A percentile compares a stretch with the other conserved stretches of the same genome.
These are phyloP conservation scores for Cytospora mali DNA, from an alignment of 2,329 filamentous ascomycete species.

Conservation along the genomic window DNA sequence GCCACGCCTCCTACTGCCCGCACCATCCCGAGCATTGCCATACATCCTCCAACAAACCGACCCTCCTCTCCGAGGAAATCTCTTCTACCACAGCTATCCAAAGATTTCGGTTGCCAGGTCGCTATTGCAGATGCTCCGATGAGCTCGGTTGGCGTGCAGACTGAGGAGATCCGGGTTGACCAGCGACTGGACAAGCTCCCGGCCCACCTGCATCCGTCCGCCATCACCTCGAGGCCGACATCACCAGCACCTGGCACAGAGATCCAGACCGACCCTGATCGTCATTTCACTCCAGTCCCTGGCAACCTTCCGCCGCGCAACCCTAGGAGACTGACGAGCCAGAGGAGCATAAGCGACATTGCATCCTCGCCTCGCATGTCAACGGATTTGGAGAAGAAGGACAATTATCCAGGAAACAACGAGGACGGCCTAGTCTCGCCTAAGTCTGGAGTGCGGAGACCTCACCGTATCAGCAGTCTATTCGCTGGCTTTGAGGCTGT, in stretches of 20 bases:
- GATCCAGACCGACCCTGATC: constrained; percentile 37
- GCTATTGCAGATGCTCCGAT: constrained; percentile 55
- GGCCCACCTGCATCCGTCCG: constrained; percentile 76
- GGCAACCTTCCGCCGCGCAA: constrained; percentile 61
- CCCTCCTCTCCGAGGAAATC: constrained; percentile 78
- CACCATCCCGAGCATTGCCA: constrained; percentile 81
- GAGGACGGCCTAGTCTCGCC: constrained; percentile 75
- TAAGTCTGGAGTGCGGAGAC: constrained; percentile 64
- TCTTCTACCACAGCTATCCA: constrained; percentile 77
- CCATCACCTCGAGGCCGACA: constrained; percentile 64
- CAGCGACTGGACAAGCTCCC: constrained; percentile 75
- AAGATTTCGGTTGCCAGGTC: constrained; percentile 83
- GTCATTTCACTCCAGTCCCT: constrained; percentile 54
- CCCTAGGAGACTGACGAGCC: constrained; percentile 56
- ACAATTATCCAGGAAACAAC: constrained; percentile 77
- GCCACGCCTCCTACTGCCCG: constrained; percentile 44
- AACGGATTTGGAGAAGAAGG: constrained; percentile 49
- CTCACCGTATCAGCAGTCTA: constrained; percentile 79
- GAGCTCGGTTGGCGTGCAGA: constrained; percentile 68
- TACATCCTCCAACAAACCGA: constrained; percentile 83
- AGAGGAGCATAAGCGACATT: constrained; percentile 50
- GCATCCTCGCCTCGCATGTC: constrained; percentile 52
- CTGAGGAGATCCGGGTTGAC: constrained; percentile 87
- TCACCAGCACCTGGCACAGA: constrained; percentile 49
- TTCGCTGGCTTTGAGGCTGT: constrained; percentile 80